phyloP scores from a whole-genome alignment of 1,284 basidiomycete genomes.

The Pterulicium gracile region DNA sequence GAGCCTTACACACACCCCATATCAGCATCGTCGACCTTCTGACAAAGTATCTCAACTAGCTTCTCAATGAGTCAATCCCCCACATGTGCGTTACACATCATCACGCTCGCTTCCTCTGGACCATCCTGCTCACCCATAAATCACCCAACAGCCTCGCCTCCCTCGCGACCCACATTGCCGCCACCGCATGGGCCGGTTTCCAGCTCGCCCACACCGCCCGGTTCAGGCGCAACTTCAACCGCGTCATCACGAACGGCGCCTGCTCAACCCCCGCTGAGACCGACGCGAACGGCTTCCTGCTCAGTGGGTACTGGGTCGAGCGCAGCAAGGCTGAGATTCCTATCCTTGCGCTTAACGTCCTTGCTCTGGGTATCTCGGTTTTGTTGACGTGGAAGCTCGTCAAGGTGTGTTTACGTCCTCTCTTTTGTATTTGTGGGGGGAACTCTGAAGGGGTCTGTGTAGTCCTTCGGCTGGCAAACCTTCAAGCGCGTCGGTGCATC shows the following conservation, averaged over 20 bases:
- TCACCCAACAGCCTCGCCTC: neutral
- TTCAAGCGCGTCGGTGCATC: constrained; percentile 80
- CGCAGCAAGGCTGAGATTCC: constrained; percentile 49
- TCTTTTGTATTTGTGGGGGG: neutral
- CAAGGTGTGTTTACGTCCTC: constrained; percentile 34
- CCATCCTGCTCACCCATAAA: neutral
- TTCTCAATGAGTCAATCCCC: constrained; percentile 74
- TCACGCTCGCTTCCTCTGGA: too few species aligned
- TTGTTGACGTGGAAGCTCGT: constrained; percentile 65
- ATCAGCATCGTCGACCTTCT: neutral
- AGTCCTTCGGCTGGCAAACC: constrained; percentile 76
- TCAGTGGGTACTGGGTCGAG: constrained; percentile 50
- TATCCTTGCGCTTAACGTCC: constrained; percentile 50
- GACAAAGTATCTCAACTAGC: too few species aligned
- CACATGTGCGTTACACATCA: too few species aligned
- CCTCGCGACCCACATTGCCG: neutral
- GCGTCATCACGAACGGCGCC: constrained; percentile 52
- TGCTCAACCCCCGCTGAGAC: constrained; percentile 34
- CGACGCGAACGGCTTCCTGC: constrained; percentile 32
- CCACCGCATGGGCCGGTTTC: constrained; percentile 59
- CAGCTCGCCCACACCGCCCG: constrained; percentile 47
- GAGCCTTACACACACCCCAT: constrained; percentile 9
- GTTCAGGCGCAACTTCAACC: constrained; percentile 47
- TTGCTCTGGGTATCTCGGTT: constrained; percentile 48
- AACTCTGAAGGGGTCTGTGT: neutral